Conservation (phyloP, 2,329 filamentous ascomycete species). For the Pezicula neosporulosa region DNA sequence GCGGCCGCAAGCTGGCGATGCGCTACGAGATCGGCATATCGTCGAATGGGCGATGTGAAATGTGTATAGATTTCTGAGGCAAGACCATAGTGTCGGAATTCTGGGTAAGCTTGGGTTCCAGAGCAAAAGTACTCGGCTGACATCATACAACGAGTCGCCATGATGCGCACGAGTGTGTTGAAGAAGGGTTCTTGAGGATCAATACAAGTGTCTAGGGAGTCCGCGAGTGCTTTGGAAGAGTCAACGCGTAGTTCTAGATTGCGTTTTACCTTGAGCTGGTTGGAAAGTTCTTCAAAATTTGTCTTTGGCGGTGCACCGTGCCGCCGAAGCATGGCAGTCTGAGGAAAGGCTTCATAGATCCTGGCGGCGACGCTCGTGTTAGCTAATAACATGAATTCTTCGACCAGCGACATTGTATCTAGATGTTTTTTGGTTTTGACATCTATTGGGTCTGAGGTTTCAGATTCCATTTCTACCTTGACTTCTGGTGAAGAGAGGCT, state of each 20-base stretch:
- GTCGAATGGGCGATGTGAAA: slow-evolving; percentile 94
- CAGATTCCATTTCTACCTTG: slow-evolving; percentile 89
- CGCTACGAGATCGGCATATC: slow-evolving; percentile 94
- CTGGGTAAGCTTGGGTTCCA: slow-evolving; percentile 85
- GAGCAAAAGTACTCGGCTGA: slow-evolving; percentile 98
- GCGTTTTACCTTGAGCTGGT: slow-evolving; percentile 86
- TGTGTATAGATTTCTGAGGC: slow-evolving; percentile 98
- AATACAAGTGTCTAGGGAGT: slow-evolving; percentile 82
- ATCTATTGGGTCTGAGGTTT: slow-evolving; percentile 93
- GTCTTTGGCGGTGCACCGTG: slow-evolving; percentile 90
- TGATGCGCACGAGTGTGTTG: slow-evolving; percentile 95
- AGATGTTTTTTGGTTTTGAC: slow-evolving; percentile 93
- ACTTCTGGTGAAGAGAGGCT: slow-evolving; percentile 98
- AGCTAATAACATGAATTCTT: slow-evolving; percentile 99
- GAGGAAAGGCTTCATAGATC: slow-evolving; percentile 88
- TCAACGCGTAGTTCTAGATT: slow-evolving; percentile 77
- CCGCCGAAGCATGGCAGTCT: slow-evolving; percentile 89
- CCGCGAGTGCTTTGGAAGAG: slow-evolving; percentile 88
- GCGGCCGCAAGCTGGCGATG: slow-evolving; percentile 93
- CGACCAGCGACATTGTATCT: slow-evolving; percentile 94
- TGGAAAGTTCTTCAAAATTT: slow-evolving; percentile 91
- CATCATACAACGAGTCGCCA: slow-evolving; percentile 99
- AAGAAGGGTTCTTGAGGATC: slow-evolving; percentile 87
- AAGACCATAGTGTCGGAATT: slow-evolving; percentile 96
- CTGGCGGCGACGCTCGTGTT: slow-evolving; percentile 91